Percentiles rank a stretch among this genome's conserved stretches.
Evolutionary conservation across 169 alveolate species (phyloP).

Genomic region (Besnoitia besnoiti): DNA sequence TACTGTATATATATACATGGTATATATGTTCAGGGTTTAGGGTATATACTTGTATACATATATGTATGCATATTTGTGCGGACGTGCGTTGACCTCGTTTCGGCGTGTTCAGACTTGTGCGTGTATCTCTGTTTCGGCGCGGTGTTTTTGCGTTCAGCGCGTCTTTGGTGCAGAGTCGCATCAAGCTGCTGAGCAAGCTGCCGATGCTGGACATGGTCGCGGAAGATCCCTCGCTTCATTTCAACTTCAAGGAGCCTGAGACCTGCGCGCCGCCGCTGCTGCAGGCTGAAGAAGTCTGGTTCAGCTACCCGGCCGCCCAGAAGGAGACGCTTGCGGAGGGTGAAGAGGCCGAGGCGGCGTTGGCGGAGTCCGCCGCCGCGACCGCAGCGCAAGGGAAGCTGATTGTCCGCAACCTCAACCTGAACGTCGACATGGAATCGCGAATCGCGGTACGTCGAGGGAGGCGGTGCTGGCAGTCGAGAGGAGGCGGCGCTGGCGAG

Average conservation of each 20-base stretch:
- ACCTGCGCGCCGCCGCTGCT: constrained; percentile 63
- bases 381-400: constrained; percentile 42
- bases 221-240: constrained; percentile 95
- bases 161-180: constrained; percentile 93
- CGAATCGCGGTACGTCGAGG: constrained; percentile 65
- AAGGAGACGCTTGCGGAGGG: neutral
- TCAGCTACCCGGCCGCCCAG: constrained; percentile 68
- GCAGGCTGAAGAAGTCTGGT: constrained; percentile 69
- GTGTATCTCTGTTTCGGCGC: neutral
- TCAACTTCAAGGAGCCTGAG: constrained; percentile 90
- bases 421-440: constrained; percentile 76
- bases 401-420: constrained; percentile 73
- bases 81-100: no score
- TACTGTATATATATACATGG: neutral
- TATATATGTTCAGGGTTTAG: no score
- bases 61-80: neutral
- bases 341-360: neutral
- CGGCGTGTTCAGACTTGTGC: neutral
- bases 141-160: constrained; percentile 49
- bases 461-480: neutral
- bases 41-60: neutral
- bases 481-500: neutral
- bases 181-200: constrained; percentile 91
- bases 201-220: constrained; percentile 93
- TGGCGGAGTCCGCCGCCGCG: neutral